Evolutionary conservation across 257 asterid genomes (phyloP).

Genomic region (Dorcoceras hygrometricum): DNA sequence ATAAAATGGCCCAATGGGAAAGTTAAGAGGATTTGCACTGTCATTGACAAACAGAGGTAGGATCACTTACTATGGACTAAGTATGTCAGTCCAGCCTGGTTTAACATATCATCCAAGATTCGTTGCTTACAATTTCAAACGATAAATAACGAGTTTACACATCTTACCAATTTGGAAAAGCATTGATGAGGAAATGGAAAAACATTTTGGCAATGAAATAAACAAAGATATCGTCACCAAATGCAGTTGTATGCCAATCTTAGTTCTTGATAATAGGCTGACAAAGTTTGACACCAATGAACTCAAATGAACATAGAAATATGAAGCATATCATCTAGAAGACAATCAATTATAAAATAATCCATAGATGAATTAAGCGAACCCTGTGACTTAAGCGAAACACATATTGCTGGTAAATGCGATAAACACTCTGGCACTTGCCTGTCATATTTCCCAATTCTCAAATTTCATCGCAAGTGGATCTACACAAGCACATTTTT

Average conservation of each 20-base stretch:
- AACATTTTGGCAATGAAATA: too few relatives aligned
- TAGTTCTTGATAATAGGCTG: too few relatives aligned
- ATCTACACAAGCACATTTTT: conserved; percentile 8
- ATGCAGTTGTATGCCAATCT: background rate
- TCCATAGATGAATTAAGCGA: too few relatives aligned
- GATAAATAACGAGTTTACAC: background rate
- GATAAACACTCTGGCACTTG: background rate
- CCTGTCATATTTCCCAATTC: background rate
- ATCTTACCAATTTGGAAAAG: too few relatives aligned
- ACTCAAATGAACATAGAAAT: too few relatives aligned
- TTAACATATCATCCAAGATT: background rate
- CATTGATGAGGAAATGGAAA: too few relatives aligned
- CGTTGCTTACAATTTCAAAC: background rate
- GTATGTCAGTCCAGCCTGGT: background rate
- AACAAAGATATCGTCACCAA: background rate
- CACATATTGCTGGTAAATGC: background rate
- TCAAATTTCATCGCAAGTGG: conserved; percentile 2
- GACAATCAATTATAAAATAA: too few relatives aligned
- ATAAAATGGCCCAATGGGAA: conserved; percentile 28
- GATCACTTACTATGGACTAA: background rate
- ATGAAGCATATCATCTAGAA: too few relatives aligned
- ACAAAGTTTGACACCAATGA: too few relatives aligned
- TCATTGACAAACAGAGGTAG: background rate
- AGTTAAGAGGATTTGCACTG: conserved; percentile 4
- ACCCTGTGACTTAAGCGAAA: background rate